Evolutionary conservation across 352 stramenopile species (phyloP).

Genomic region (Vaucheria bursata): DNA sequence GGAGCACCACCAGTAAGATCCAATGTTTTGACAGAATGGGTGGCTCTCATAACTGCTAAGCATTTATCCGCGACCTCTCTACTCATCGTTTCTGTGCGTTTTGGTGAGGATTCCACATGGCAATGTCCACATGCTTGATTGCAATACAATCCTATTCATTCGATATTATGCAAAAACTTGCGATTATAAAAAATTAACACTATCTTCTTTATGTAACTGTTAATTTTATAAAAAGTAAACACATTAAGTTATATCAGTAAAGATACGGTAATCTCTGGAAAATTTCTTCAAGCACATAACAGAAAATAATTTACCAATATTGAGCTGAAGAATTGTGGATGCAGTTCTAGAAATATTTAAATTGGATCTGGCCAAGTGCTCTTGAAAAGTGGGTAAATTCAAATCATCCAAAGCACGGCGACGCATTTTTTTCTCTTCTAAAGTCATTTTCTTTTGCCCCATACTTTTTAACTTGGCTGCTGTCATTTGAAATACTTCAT

Average conservation of each 20-base stretch:
- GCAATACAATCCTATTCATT: slow-evolving; percentile 16
- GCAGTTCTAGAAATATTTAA: slow-evolving; percentile 43
- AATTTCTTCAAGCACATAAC: too few relatives aligned
- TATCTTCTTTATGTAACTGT: too few relatives aligned
- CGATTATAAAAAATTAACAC: background rate
- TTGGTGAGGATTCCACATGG: slow-evolving; percentile 69
- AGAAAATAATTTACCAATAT: too few relatives aligned
- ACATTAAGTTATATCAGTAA: too few relatives aligned
- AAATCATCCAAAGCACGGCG: slow-evolving; percentile 60
- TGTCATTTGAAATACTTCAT: slow-evolving; percentile 59
- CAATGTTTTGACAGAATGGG: slow-evolving; percentile 60
- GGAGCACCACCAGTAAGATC: slow-evolving; percentile 73
- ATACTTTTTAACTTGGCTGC: slow-evolving; percentile 52
- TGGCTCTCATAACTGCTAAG: slow-evolving; percentile 56
- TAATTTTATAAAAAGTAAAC: too few relatives aligned
- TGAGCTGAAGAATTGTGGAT: slow-evolving; percentile 67
- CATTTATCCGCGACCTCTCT: slow-evolving; percentile 57
- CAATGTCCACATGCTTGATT: slow-evolving; percentile 68
- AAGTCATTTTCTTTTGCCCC: slow-evolving; percentile 54
- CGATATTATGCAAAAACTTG: background rate
- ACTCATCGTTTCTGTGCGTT: slow-evolving; percentile 65
- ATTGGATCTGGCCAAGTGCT: slow-evolving; percentile 52
- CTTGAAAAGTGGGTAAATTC: slow-evolving; percentile 58
- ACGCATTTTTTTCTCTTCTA: slow-evolving; percentile 62
- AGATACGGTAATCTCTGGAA: too few relatives aligned